phyloP scores from a whole-genome alignment of 2,329 filamentous ascomycete species.

The Pseudogymnoascus verrucosus region DNA sequence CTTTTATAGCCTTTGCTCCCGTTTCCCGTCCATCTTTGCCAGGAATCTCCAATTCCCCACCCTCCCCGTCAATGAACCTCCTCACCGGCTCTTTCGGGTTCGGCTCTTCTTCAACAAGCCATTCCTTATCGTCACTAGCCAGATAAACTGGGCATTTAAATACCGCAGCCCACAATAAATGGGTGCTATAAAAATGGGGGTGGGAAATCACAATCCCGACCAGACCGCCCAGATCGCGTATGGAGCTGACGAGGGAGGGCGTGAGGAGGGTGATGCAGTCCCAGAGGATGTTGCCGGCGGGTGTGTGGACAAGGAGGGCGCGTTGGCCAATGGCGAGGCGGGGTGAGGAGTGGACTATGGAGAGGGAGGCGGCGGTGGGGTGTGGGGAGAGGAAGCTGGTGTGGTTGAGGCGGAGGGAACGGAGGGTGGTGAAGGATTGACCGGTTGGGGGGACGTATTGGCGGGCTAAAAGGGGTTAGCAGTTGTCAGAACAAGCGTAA shows the following conservation, averaged over 20 bases:
- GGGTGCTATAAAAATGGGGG: constrained; percentile 75
- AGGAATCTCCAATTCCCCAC: constrained; percentile 34
- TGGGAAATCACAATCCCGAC: constrained; percentile 68
- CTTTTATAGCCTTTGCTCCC: constrained; percentile 56
- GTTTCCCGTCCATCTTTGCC: constrained; percentile 25
- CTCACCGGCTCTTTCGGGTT: constrained; percentile 34
- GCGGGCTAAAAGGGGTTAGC: constrained; percentile 37
- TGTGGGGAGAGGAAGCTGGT: constrained; percentile 46
- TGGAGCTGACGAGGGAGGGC: constrained; percentile 47
- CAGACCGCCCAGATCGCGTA: constrained; percentile 57
- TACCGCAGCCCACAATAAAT: constrained; percentile 61
- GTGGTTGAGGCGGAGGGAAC: constrained; percentile 35
- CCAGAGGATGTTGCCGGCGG: constrained; percentile 67
- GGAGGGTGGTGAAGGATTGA: constrained; percentile 58
- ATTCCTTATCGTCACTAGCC: constrained; percentile 54
- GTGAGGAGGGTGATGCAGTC: constrained; percentile 68
- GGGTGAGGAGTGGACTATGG: constrained; percentile 42
- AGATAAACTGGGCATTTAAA: constrained; percentile 67
- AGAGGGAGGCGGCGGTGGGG: constrained; percentile 37
- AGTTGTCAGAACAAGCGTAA: neutral
- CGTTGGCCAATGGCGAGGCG: constrained; percentile 69
- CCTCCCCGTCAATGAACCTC: constrained; percentile 37
- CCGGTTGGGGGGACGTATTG: constrained; percentile 59
- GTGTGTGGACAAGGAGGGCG: constrained; percentile 58
- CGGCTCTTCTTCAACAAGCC: constrained; percentile 42